phyloP scores from a whole-genome alignment of 768 basidiomycete species.

The Hericium coralloides region DNA sequence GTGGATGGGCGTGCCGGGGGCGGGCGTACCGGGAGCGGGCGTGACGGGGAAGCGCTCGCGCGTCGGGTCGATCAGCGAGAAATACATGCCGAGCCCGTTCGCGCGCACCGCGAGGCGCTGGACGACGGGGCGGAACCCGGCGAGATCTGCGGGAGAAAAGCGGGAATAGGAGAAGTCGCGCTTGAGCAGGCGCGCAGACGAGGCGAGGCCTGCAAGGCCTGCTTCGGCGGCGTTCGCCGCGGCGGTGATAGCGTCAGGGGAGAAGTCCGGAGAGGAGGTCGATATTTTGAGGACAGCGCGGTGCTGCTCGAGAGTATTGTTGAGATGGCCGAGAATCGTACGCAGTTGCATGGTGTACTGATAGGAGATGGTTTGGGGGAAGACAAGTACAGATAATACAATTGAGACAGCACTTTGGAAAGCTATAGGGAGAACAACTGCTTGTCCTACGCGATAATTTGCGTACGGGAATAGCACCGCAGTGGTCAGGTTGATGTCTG shows the following conservation, averaged over 20 bases:
- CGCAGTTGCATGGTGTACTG: slow-evolving; percentile 44
- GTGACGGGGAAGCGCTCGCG: slow-evolving; percentile 38
- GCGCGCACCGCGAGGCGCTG: slow-evolving; percentile 46
- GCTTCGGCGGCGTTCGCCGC: slow-evolving; percentile 33
- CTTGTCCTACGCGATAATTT: slow-evolving; percentile 45
- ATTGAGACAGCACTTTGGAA: slow-evolving; percentile 54
- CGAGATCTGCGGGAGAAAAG: slow-evolving; percentile 50
- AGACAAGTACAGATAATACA: slow-evolving; percentile 41
- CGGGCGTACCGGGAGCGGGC: slow-evolving; percentile 6
- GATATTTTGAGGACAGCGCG: slow-evolving; percentile 33
- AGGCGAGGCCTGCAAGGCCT: slow-evolving; percentile 42
- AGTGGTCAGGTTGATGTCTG: slow-evolving; percentile 53
- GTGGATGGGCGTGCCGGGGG: not conserved
- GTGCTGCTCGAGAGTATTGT: slow-evolving; percentile 37
- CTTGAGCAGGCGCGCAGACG: slow-evolving; percentile 41
- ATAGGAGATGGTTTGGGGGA: slow-evolving; percentile 55
- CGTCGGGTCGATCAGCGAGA: slow-evolving; percentile 52
- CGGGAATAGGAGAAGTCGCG: slow-evolving; percentile 54
- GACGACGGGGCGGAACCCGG: slow-evolving; percentile 37
- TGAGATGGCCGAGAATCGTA: slow-evolving; percentile 39
- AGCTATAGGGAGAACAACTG: slow-evolving; percentile 46
- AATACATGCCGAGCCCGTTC: slow-evolving; percentile 58
- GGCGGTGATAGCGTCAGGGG: slow-evolving; percentile 26
- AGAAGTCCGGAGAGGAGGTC: slow-evolving; percentile 34
- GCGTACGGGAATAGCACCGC: slow-evolving; percentile 58